Conservation (phyloP, 345 rosid species). For the Lepidium africanum region DNA sequence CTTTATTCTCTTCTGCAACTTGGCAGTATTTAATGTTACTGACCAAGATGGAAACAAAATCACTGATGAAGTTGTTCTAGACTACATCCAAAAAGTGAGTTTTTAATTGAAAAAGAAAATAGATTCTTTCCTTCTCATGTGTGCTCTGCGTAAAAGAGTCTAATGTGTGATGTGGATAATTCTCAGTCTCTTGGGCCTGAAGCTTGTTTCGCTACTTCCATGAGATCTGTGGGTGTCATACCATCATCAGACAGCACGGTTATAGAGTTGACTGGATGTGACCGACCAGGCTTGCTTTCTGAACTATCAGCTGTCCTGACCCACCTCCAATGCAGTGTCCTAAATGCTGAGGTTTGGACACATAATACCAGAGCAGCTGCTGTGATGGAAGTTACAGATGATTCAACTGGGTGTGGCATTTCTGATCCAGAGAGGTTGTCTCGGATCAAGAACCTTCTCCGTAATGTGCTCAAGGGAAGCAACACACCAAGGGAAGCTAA, state of each 20-base stretch:
- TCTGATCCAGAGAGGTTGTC: slow-evolving; percentile 57
- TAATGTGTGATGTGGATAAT: slow-evolving; percentile 8
- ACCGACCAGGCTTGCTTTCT: slow-evolving; percentile 86
- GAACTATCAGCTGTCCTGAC: slow-evolving; percentile 82
- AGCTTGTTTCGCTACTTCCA: slow-evolving; percentile 57
- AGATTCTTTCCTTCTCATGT: not conserved
- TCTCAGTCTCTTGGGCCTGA: slow-evolving; percentile 77
- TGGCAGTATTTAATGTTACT: slow-evolving; percentile 73
- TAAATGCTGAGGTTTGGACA: slow-evolving; percentile 91
- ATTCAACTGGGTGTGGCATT: slow-evolving; percentile 56
- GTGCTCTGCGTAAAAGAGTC: not conserved
- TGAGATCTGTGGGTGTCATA: slow-evolving; percentile 66
- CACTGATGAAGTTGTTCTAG: slow-evolving; percentile 61
- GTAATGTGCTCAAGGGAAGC: slow-evolving; percentile 76
- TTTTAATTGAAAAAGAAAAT: not conserved
- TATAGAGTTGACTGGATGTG: slow-evolving; percentile 82
- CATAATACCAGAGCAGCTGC: slow-evolving; percentile 90
- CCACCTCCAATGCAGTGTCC: slow-evolving; percentile 74
- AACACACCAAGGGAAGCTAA: slow-evolving; percentile 58
- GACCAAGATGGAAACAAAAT: slow-evolving; percentile 88
- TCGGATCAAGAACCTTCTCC: slow-evolving; percentile 55
- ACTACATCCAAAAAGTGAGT: slow-evolving; percentile 69
- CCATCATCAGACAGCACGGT: slow-evolving; percentile 62
- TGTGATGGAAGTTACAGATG: slow-evolving; percentile 79
- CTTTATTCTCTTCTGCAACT: not conserved